These are phyloP conservation scores for Rhodotorula sp. DNA, from an alignment of 1,284 basidiomycete species.

Conservation along the genomic window DNA sequence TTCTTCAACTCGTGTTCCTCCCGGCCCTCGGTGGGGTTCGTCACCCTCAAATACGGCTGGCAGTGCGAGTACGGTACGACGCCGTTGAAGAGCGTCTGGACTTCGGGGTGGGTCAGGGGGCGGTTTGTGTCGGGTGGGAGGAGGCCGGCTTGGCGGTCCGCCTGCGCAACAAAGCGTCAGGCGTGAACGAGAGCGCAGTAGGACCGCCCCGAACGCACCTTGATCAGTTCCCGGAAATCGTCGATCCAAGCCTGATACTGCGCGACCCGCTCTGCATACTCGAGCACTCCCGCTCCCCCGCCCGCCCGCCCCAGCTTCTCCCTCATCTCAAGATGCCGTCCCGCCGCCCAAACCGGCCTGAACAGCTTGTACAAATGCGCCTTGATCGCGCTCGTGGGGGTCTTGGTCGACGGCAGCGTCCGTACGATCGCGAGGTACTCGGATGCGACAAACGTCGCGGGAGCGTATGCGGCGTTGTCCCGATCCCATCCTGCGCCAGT, in stretches of 20 bases:
- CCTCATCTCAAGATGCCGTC: slow-evolving; percentile 67
- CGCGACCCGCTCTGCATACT: slow-evolving; percentile 54
- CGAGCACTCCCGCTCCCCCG: slow-evolving; percentile 39
- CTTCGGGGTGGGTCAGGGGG: slow-evolving; percentile 35
- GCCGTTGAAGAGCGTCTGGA: slow-evolving; percentile 38
- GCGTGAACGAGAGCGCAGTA: background rate
- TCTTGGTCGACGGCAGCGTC: slow-evolving; percentile 66
- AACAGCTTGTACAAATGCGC: slow-evolving; percentile 91
- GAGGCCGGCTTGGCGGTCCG: slow-evolving; percentile 29
- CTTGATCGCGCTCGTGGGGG: slow-evolving; percentile 74
- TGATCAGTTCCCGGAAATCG: slow-evolving; percentile 67
- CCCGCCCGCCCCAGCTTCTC: slow-evolving; percentile 61
- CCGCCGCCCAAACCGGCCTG: slow-evolving; percentile 65
- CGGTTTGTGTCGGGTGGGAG: slow-evolving; percentile 33
- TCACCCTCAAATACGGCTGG: slow-evolving; percentile 50
- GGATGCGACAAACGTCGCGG: slow-evolving; percentile 59
- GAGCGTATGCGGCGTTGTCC: slow-evolving; percentile 37
- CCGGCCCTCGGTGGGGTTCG: slow-evolving; percentile 31
- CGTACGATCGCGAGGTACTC: slow-evolving; percentile 83
- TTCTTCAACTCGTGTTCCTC: slow-evolving; percentile 17
- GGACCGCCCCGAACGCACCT: slow-evolving; percentile 53
- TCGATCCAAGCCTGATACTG: slow-evolving; percentile 63
- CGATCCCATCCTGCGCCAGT: slow-evolving; percentile 21
- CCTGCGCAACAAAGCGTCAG: slow-evolving; percentile 14
- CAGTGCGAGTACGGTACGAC: slow-evolving; percentile 51